Percentiles rank a stretch among this genome's conserved stretches.
Evolutionary conservation across 2,329 filamentous ascomycete species (phyloP).

Genomic region (Apiospora phragmitis): DNA sequence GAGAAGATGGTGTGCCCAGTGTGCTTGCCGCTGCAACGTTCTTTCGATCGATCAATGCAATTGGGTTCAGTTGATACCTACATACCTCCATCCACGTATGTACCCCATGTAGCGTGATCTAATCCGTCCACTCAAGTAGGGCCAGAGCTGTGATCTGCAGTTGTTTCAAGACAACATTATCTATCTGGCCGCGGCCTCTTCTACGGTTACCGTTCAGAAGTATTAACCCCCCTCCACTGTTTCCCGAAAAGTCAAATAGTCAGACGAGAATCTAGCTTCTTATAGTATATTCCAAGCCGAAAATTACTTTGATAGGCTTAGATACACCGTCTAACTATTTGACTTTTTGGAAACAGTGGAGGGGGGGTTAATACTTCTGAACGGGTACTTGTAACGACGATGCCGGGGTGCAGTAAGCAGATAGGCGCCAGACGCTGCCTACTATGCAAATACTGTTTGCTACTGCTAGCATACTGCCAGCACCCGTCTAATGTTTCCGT

Average conservation of each 20-base stretch:
- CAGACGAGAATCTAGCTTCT: no score
- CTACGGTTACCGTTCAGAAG: no score
- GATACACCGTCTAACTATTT: no score
- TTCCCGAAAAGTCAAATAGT: no score
- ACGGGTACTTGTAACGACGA: no score
- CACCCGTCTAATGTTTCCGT: background rate
- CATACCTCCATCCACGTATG: no score
- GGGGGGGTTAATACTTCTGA: no score
- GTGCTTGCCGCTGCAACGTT: background rate
- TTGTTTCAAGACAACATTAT: constrained; percentile 2
- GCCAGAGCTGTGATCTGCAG: constrained; percentile 1
- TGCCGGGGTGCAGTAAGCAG: background rate
- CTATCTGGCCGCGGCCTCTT: background rate
- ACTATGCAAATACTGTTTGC: background rate
- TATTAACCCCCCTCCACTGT: no score
- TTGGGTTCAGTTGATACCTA: background rate
- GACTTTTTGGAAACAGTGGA: no score
- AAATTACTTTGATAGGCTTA: no score
- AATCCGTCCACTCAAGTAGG: background rate
- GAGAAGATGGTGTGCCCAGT: background rate
- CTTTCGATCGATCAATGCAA: constrained; percentile 1
- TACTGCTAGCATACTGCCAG: background rate
- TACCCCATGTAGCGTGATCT: background rate
- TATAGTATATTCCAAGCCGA: no score
- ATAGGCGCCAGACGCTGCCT: background rate